Evolutionary conservation across 768 basidiomycete genomes (phyloP), one percentile per base, ranked within the genome.

Genomic region (Russula dissimulans): DNA sequence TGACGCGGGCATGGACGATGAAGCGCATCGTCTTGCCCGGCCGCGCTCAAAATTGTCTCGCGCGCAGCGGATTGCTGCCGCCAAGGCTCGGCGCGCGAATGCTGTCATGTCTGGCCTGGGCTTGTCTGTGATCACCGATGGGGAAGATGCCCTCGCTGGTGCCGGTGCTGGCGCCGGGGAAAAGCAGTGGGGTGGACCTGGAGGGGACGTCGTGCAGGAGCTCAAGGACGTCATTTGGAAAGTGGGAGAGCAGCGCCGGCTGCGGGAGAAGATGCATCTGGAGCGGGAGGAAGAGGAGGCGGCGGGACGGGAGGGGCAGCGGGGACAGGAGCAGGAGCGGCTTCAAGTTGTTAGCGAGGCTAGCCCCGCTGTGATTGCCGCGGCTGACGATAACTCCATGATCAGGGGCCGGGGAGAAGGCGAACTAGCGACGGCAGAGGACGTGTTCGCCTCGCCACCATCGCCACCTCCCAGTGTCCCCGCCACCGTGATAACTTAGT

Each of bases 141-240:
- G 36, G 31, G 12, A 46, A 53, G 56, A 51, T 62, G 38, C 59
- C 54, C 43, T 15, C 60, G 58, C 39, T 57, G 47, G 53, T 6
- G 17, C 39, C 3, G 39, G 4, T 15, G 49, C 48, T 50, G 56
- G 12, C 62, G 64, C 8, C 18, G n/a, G 2, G 10, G 18, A 10
- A 18, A 67, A 70, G 42, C 83, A 81, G 70, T 74, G 75, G 58
- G 85, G 85, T 85, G 87, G 86, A 0, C 88, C 86, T 7, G 81
- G 83, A 4, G 85, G 83, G 1, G 89, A 91, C 62, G 88, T 91
- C 39, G 87, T 91, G 5, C 83, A 89, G 69, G 89, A 91, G 70
- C 74, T 91, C 63, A 89, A 87, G 70, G 89, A 91, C 66, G 89
- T 91, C 11, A 91, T 91, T 34, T 89, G 86, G 87, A 86, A 89